Evolutionary conservation across 306 rosid species (phyloP).

Genomic region (Neltuma alba): DNA sequence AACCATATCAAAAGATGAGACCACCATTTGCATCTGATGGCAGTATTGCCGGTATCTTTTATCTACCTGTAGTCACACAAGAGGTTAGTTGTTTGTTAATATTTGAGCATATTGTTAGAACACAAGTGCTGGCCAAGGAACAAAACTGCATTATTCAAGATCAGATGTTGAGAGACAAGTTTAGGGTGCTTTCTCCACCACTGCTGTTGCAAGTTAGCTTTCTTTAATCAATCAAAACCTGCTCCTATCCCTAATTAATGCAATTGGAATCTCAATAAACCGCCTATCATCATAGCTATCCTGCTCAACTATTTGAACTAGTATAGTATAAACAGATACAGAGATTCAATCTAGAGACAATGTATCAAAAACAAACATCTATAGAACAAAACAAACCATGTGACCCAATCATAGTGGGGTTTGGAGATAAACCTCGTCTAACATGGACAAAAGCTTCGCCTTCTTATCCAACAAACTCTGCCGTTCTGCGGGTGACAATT

Average conservation of each 20-base stretch:
- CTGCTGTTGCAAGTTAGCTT: constrained; percentile 8
- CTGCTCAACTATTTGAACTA: neutral
- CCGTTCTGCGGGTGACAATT: constrained; percentile 66
- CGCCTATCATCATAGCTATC: neutral
- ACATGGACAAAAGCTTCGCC: constrained; percentile 75
- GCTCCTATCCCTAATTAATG: neutral
- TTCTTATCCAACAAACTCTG: constrained; percentile 75
- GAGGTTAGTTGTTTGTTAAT: neutral
- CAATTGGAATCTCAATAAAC: constrained; percentile 34
- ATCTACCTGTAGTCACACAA: constrained; percentile 65
- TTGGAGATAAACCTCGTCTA: constrained; percentile 71
- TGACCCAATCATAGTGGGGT: neutral
- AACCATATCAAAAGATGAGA: constrained; percentile 71
- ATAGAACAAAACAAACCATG: neutral
- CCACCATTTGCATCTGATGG: constrained; percentile 78
- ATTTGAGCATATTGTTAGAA: neutral
- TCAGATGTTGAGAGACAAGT: constrained; percentile 3
- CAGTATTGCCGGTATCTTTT: constrained; percentile 76
- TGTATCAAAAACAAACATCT: neutral
- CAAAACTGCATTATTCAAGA: constrained; percentile 20
- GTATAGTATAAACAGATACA: neutral
- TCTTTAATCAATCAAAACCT: neutral
- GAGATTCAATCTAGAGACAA: neutral
- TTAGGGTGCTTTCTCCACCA: neutral
- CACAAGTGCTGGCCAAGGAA: neutral